phyloP scores from a whole-genome alignment of 192 early-diverging fungal genomes.

The Coemansia umbellata region DNA sequence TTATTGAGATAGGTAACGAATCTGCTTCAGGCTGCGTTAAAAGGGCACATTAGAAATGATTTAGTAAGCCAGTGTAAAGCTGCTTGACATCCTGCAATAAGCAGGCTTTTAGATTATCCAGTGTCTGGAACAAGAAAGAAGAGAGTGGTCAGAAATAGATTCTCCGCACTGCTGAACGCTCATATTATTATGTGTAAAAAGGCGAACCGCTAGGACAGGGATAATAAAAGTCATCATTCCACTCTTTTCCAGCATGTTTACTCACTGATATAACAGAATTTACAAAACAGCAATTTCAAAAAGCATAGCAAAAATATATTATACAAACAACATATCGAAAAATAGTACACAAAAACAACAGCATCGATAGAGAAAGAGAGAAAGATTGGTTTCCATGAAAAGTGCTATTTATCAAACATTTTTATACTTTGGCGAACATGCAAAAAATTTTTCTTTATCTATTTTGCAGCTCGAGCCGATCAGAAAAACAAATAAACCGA shows the following conservation, averaged over 20 bases:
- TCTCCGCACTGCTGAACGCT: constrained; percentile 14
- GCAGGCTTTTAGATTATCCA: too few relatives aligned
- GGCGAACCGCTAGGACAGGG: constrained; percentile 28
- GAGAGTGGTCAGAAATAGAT: constrained; percentile 31
- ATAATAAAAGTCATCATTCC: constrained; percentile 34
- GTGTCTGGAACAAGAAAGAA: neutral
- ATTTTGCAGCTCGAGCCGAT: constrained; percentile 1
- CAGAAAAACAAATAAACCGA: too few relatives aligned
- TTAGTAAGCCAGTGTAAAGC: too few relatives aligned
- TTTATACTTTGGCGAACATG: neutral
- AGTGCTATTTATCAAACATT: too few relatives aligned
- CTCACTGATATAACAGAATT: neutral
- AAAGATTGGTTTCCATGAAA: too few relatives aligned
- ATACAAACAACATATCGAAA: neutral
- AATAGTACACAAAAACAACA: neutral
- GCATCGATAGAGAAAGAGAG: too few relatives aligned
- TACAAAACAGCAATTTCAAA: neutral
- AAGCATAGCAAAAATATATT: neutral
- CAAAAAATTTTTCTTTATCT: constrained; percentile 7
- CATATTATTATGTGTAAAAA: constrained; percentile 1
- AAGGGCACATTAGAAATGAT: too few relatives aligned
- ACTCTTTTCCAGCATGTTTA: neutral
- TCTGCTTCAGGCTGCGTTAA: too few relatives aligned
- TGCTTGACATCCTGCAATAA: too few relatives aligned
- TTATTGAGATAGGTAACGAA: too few relatives aligned